These are phyloP conservation scores for Chrysanthemum seticuspe DNA, from an alignment of 129 eudicot genomes.

Conservation along the genomic window DNA sequence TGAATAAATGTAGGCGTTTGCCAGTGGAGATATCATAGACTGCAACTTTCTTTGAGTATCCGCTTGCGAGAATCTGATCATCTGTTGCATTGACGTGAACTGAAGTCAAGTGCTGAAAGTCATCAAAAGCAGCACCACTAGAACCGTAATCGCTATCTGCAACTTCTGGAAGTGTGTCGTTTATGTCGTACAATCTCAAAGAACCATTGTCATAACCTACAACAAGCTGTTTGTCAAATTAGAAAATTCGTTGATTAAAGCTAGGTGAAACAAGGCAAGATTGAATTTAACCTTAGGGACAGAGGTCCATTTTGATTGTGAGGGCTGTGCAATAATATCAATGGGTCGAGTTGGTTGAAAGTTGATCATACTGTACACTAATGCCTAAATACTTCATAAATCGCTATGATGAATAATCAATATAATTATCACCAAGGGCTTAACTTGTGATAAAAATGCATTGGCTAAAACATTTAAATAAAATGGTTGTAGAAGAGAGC, in stretches of 20 bases:
- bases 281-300: not conserved
- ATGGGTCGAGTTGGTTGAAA: not conserved
- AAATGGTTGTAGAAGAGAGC: too few species aligned
- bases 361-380: too few species aligned
- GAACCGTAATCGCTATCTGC: constrained; percentile 25
- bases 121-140: constrained; percentile 41
- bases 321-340: too few species aligned
- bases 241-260: constrained; percentile 15
- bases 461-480: too few species aligned
- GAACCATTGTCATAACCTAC: constrained; percentile 85
- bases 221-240: constrained; percentile 55
- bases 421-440: too few species aligned
- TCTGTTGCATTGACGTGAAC: constrained; percentile 85
- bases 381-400: too few species aligned
- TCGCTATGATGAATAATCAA: too few species aligned
- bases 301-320: too few species aligned
- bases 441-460: too few species aligned
- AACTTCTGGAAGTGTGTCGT: constrained; percentile 31
- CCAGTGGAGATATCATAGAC: constrained; percentile 68
- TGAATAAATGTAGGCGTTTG: constrained; percentile 55
- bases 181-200: constrained; percentile 73
- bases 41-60: constrained; percentile 79
- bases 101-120: constrained; percentile 82
- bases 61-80: constrained; percentile 66
- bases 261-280: not conserved